Conservation (phyloP, 768 basidiomycete genomes). For the Chalciporus chontae region DNA sequence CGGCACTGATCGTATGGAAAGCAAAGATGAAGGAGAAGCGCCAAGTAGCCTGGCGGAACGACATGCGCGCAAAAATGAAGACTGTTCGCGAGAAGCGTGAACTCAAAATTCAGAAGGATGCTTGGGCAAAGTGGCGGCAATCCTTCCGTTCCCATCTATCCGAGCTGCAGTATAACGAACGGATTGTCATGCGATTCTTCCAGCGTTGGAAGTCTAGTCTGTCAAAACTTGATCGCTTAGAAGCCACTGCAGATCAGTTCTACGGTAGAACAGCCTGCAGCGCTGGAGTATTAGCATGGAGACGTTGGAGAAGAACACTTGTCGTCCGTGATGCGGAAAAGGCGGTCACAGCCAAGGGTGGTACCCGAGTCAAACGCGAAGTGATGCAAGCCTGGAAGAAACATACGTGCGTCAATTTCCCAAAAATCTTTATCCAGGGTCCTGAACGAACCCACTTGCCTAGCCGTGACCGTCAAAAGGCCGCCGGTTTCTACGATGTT, state of each 20-base stretch:
- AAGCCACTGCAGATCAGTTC: conserved; percentile 49
- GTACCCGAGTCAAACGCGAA: conserved; percentile 45
- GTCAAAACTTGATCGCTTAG: conserved; percentile 39
- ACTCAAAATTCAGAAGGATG: conserved; percentile 47
- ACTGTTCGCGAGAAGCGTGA: conserved; percentile 55
- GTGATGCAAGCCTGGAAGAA: conserved; percentile 56
- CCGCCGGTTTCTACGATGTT: conserved; percentile 41
- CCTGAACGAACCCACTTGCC: conserved; percentile 3
- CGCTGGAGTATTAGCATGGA: conserved; percentile 44
- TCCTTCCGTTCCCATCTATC: conserved; percentile 49
- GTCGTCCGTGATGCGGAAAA: conserved; percentile 45
- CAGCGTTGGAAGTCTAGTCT: conserved; percentile 52
- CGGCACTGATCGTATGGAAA: conserved; percentile 51
- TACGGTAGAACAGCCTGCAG: conserved; percentile 36
- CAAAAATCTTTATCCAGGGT: neutral
- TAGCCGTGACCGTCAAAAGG: conserved; percentile 44
- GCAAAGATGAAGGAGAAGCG: conserved; percentile 48
- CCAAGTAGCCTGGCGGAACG: conserved; percentile 59
- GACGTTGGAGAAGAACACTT: conserved; percentile 50
- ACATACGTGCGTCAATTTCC: conserved; percentile 43
- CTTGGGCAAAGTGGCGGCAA: conserved; percentile 68
- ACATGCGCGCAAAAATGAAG: conserved; percentile 72
- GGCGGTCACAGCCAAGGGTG: conserved; percentile 41
- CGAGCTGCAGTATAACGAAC: conserved; percentile 46
- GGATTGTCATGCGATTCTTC: conserved; percentile 43